Conservation (phyloP, 352 stramenopile species). For the Peronospora farinosa region DNA sequence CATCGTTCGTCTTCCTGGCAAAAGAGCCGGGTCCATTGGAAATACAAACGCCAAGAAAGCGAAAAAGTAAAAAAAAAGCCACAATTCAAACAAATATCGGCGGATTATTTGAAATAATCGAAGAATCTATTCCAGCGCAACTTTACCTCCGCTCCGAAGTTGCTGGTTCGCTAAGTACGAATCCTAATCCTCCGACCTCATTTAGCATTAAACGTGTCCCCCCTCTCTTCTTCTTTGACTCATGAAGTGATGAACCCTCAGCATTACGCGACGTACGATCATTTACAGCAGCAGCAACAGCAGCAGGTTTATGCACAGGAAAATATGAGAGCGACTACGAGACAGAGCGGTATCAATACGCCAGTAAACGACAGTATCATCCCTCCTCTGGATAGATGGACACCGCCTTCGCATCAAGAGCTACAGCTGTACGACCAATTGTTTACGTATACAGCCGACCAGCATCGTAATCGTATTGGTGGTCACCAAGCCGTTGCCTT, state of each 20-base stretch:
- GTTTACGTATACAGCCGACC: conserved; percentile 86
- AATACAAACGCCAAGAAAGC: conserved; percentile 24
- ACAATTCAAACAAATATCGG: no score
- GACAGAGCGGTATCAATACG: conserved; percentile 22
- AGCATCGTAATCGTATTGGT: conserved; percentile 75
- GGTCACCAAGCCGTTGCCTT: conserved; percentile 89
- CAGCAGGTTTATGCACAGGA: conserved; percentile 35
- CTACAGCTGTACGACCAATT: conserved; percentile 88
- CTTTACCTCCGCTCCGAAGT: neutral
- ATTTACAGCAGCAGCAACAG: conserved; percentile 44
- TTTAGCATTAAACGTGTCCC: no score
- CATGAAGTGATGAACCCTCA: conserved; percentile 34
- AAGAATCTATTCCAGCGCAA: no score
- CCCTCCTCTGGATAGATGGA: conserved; percentile 41
- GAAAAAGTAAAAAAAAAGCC: conserved; percentile 31
- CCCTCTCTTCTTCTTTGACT: no score
- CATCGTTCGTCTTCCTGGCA: conserved; percentile 18
- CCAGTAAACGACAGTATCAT: neutral
- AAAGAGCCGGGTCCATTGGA: conserved; percentile 18
- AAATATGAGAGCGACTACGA: conserved; percentile 28
- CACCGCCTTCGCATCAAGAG: conserved; percentile 51
- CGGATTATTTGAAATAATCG: no score
- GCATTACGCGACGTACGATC: conserved; percentile 52
- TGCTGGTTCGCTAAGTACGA: conserved; percentile 12
- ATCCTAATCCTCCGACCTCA: conserved; percentile 2